Evolutionary conservation across 306 rosid genomes (phyloP).

Genomic region (Cicer arietinum): DNA sequence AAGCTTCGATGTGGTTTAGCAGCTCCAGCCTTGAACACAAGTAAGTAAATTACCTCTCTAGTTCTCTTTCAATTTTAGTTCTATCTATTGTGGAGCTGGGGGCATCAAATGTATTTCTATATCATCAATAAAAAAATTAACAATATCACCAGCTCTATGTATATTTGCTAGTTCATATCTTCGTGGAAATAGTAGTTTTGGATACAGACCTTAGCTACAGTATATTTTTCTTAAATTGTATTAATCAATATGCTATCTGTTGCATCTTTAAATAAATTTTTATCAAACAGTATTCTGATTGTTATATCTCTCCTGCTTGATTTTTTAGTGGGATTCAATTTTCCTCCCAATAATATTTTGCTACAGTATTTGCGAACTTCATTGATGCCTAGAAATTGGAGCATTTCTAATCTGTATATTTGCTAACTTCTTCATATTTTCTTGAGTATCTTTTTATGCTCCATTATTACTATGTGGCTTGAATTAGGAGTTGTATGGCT

Average conservation of each 20-base stretch:
- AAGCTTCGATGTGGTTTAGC: slow-evolving; percentile 97
- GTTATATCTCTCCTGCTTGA: not conserved
- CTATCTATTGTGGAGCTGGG: not conserved
- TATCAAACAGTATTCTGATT: slow-evolving; percentile 14
- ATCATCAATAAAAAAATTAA: not conserved
- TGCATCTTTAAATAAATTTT: not conserved
- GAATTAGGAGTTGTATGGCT: slow-evolving; percentile 31
- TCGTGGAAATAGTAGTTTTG: not conserved
- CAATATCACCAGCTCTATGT: not conserved
- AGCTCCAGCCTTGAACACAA: slow-evolving; percentile 87
- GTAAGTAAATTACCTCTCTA: slow-evolving; percentile 52
- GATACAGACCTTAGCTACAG: not conserved
- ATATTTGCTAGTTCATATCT: slow-evolving; percentile 17
- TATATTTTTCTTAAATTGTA: slow-evolving; percentile 25
- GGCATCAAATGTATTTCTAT: not conserved
- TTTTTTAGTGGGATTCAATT: not conserved
- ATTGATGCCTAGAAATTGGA: slow-evolving; percentile 14
- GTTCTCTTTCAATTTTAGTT: slow-evolving; percentile 36
- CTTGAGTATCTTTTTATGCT: slow-evolving; percentile 2
- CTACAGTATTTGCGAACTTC: slow-evolving; percentile 13
- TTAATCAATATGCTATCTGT: slow-evolving; percentile 9
- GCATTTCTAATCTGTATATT: slow-evolving; percentile 13
- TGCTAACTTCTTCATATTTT: slow-evolving; percentile 17
- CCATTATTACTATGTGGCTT: slow-evolving; percentile 13
- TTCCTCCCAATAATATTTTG: not conserved